These are phyloP conservation scores for Candida buenavistaensis DNA, from an alignment of 1,139 yeast genomes.

Conservation along the genomic window DNA sequence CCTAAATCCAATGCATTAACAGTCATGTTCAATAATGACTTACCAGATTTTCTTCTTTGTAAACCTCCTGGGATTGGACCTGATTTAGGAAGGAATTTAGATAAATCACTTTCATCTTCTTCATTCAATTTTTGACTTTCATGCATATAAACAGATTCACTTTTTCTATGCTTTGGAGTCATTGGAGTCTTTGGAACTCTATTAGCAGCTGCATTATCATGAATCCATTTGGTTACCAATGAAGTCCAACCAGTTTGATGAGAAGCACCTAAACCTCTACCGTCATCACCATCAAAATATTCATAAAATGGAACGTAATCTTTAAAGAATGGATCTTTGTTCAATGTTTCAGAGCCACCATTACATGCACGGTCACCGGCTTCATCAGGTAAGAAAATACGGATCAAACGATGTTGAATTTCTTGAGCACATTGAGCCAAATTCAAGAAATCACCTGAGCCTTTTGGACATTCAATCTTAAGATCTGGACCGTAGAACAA, in stretches of 20 bases:
- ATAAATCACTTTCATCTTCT: conserved; percentile 36
- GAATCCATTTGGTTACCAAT: conserved; percentile 88
- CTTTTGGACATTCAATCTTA: conserved; percentile 88
- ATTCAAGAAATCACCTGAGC: conserved; percentile 78
- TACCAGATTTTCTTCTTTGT: conserved; percentile 69
- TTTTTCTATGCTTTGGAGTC: conserved; percentile 33
- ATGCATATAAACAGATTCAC: conserved; percentile 29
- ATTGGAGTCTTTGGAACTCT: conserved; percentile 53
- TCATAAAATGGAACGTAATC: conserved; percentile 84
- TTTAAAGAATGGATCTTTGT: conserved; percentile 71
- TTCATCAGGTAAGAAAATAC: conserved; percentile 72
- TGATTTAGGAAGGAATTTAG: conserved; percentile 39
- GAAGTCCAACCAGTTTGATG: conserved; percentile 99
- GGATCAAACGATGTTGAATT: conserved; percentile 83
- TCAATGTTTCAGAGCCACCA: conserved; percentile 63
- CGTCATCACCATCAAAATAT: conserved; percentile 94
- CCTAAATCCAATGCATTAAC: conserved; percentile 65
- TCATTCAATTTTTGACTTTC: conserved; percentile 22
- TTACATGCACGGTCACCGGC: conserved; percentile 77
- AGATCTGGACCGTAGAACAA: conserved; percentile 86
- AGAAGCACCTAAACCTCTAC: conserved; percentile 91
- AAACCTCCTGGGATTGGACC: conserved; percentile 58
- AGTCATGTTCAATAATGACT: conserved; percentile 65
- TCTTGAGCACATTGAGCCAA: conserved; percentile 93
- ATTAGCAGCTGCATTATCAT: conserved; percentile 81